Evolutionary conservation across 140 eudicot species (phyloP).

Genomic region (Flaveria floridana): DNA sequence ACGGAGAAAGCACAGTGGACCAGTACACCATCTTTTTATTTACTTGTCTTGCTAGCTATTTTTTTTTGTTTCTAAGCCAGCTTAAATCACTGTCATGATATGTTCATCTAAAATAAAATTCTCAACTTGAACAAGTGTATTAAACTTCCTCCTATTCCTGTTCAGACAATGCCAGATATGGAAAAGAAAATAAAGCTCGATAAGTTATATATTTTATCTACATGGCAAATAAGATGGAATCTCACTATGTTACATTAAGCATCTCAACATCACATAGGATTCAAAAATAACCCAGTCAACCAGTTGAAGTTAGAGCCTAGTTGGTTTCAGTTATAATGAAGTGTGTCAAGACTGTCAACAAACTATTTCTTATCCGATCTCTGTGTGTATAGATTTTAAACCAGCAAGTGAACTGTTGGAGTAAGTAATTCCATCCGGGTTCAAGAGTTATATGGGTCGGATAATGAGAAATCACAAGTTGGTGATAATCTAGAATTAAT

Average conservation of each 20-base stretch:
- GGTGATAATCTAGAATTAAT: too few species aligned
- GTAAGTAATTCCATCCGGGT: too few species aligned
- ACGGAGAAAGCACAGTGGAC: neutral
- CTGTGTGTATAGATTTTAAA: conserved; percentile 11
- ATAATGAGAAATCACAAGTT: too few species aligned
- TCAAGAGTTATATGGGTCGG: too few species aligned
- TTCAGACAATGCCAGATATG: neutral
- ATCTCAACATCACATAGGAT: neutral
- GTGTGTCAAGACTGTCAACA: neutral
- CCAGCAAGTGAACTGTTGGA: conserved; percentile 21
- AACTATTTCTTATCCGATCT: conserved; percentile 9
- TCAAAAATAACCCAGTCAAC: neutral
- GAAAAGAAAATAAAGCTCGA: neutral
- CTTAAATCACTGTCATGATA: neutral
- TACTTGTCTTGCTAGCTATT: neutral
- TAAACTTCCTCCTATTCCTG: conserved; percentile 1
- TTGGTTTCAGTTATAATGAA: neutral
- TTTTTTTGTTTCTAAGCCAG: neutral
- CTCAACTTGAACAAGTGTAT: neutral
- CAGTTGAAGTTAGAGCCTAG: conserved; percentile 5
- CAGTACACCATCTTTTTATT: neutral
- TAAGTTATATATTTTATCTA: conserved; percentile 9
- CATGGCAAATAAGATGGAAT: conserved; percentile 11
- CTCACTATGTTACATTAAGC: neutral
- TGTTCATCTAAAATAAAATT: neutral